Conservation (phyloP, 2,329 filamentous ascomycete genomes). For the Diaporthe sp. region DNA sequence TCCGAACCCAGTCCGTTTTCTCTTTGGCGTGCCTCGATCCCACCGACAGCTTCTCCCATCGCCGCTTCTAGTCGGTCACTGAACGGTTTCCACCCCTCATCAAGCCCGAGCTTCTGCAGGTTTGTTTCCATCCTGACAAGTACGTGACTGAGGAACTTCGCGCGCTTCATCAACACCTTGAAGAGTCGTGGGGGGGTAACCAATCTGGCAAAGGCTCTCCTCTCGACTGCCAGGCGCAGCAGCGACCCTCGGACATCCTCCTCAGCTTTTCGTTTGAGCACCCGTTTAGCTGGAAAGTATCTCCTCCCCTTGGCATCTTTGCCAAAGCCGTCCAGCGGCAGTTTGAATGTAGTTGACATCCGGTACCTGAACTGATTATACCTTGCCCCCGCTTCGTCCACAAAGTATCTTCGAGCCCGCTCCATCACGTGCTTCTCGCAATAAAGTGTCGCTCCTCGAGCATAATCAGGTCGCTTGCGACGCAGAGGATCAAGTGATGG, state of each 20-base stretch:
- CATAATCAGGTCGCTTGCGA: not conserved
- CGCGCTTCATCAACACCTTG: no score
- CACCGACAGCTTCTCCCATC: not conserved
- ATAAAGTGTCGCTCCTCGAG: not conserved
- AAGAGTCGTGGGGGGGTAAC: not conserved
- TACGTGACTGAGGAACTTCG: not conserved
- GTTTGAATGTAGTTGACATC: not conserved
- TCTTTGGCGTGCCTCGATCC: not conserved
- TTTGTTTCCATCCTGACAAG: not conserved
- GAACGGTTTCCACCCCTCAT: not conserved
- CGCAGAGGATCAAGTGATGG: not conserved
- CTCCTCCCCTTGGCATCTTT: not conserved
- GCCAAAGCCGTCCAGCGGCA: not conserved
- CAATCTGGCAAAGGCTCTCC: not conserved
- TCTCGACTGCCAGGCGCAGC: not conserved
- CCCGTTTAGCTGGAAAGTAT: not conserved
- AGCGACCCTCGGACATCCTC: not conserved
- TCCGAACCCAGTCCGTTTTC: not conserved
- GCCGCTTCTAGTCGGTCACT: not conserved
- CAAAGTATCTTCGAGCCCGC: not conserved
- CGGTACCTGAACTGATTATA: not conserved
- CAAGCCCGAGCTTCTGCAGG: not conserved
- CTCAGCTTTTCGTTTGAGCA: not conserved
- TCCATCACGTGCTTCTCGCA: not conserved
- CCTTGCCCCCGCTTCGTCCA: not conserved